Evolutionary conservation across 257 asterid species (phyloP), one percentile per base, ranked within the genome.

Genomic region (Solanum pimpinellifolium): DNA sequence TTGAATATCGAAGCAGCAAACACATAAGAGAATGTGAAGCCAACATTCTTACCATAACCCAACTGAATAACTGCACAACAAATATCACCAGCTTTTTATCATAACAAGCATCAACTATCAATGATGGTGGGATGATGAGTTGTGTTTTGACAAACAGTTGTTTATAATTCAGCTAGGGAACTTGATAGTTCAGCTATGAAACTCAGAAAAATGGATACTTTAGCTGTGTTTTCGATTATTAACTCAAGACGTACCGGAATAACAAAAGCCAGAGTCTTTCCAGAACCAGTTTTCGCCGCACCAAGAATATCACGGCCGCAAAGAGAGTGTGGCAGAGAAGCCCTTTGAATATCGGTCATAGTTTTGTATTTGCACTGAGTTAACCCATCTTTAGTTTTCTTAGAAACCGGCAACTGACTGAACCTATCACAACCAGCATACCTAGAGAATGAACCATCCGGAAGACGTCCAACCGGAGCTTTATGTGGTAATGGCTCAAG

Each of bases 201-300:
- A 69, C 76, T 29, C 12, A 11, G 15, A 29, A 69, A 3, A 69
- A 69, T 8, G 23, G 21, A 69, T 69, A 29, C 42, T 69, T 69
- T 69, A 69, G 21, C 9, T 8, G 11, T 29, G 11, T 14, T 29
- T 69, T 29, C 37, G 76, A 69, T 14, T 18, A 3, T 29, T 69
- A 69, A 13, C 41, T 69, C 75, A 69, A 8, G 39, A 74, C 82
- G 27, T 60, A 97, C 99, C 91, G 98, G 98, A 73, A 97, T 91
- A 85, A 96, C 86, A 82, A 97, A 96, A 76, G 99, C 99, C 76
- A 97, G 83, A 0, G 99, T 96, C 92, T 97, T 97, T 1, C 99
- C 99, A 3, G 99, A 97, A 39, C 99, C 99, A 41, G 98, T 97
- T 91, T 97, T 96, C 2, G 99, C 99, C 27, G 99, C 99, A 6